These are phyloP conservation scores for Ganoderma multipileum DNA, from an alignment of 1,284 basidiomycete genomes.

Conservation along the genomic window DNA sequence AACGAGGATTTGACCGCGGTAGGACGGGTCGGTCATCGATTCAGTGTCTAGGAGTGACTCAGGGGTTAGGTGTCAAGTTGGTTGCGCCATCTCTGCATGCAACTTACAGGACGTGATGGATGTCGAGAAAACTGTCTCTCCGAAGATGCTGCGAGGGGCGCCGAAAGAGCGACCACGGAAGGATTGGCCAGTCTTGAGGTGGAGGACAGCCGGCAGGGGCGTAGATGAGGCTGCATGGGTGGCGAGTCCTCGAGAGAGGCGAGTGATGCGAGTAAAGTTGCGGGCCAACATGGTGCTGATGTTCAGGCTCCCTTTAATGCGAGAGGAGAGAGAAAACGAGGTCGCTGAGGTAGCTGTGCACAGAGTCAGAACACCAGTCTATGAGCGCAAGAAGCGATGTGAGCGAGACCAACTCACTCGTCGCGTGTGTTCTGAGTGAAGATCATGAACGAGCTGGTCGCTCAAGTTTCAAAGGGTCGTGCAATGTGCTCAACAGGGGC, in stretches of 20 bases:
- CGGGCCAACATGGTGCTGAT: constrained; percentile 59
- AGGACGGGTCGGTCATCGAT: constrained; percentile 99
- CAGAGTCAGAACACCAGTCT: constrained; percentile 27
- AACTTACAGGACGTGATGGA: constrained; percentile 94
- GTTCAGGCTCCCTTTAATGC: constrained; percentile 49
- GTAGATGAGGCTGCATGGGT: constrained; percentile 61
- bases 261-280: constrained; percentile 55
- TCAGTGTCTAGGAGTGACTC: constrained; percentile 81
- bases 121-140: constrained; percentile 99
- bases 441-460: constrained; percentile 70
- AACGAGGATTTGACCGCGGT: constrained; percentile 96
- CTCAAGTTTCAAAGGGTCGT: constrained; percentile 28
- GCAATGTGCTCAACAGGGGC: constrained; percentile 7
- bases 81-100: background rate
- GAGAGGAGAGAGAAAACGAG: constrained; percentile 82
- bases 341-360: constrained; percentile 80
- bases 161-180: constrained; percentile 93
- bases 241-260: constrained; percentile 65
- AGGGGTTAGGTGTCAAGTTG: constrained; percentile 16
- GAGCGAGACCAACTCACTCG: constrained; percentile 61
- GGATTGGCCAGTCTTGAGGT: constrained; percentile 93
- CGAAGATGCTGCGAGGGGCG: constrained; percentile 86
- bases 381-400: constrained; percentile 8
- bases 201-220: constrained; percentile 81
- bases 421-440: constrained; percentile 85